Evolutionary conservation across 2,329 filamentous ascomycete genomes (phyloP).

Genomic region (Colletotrichum navitas): DNA sequence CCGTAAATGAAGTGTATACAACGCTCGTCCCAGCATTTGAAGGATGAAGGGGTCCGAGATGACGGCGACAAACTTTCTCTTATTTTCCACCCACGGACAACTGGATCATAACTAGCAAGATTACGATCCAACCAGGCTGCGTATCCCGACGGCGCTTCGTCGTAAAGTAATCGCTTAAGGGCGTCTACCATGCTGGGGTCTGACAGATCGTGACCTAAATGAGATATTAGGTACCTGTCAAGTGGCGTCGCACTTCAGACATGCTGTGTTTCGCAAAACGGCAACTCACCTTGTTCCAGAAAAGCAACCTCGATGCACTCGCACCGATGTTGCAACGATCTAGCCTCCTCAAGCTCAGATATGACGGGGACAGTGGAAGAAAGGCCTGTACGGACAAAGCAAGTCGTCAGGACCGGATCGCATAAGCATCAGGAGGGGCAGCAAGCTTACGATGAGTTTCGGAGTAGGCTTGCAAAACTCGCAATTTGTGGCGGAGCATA

Average conservation of each 20-base stretch:
- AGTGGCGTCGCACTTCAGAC: not conserved
- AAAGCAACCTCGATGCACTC: slow-evolving; percentile 69
- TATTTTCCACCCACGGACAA: slow-evolving; percentile 57
- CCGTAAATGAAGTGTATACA: slow-evolving; percentile 72
- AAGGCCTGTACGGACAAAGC: slow-evolving; percentile 50
- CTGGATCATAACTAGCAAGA: slow-evolving; percentile 61
- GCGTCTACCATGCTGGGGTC: slow-evolving; percentile 55
- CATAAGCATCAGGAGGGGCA: slow-evolving; percentile 25
- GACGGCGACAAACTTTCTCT: slow-evolving; percentile 53
- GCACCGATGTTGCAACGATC: slow-evolving; percentile 68
- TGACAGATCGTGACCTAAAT: slow-evolving; percentile 58
- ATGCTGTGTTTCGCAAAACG: slow-evolving; percentile 1
- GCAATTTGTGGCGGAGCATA: slow-evolving; percentile 69
- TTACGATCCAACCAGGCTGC: slow-evolving; percentile 66
- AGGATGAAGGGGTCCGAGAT: slow-evolving; percentile 55
- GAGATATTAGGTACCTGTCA: slow-evolving; percentile 29
- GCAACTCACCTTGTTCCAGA: slow-evolving; percentile 59
- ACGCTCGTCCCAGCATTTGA: slow-evolving; percentile 67
- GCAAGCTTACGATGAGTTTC: slow-evolving; percentile 62
- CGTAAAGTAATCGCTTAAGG: slow-evolving; percentile 53
- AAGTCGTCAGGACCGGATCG: slow-evolving; percentile 1
- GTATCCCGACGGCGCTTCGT: slow-evolving; percentile 62
- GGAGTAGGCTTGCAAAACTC: slow-evolving; percentile 61
- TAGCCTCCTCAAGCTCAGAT: slow-evolving; percentile 69
- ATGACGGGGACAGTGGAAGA: slow-evolving; percentile 58